Percentiles rank a stretch among this genome's conserved stretches.
phyloP scores from a whole-genome alignment of 441 rosid genomes.

The Arabidopsis hybrid region DNA sequence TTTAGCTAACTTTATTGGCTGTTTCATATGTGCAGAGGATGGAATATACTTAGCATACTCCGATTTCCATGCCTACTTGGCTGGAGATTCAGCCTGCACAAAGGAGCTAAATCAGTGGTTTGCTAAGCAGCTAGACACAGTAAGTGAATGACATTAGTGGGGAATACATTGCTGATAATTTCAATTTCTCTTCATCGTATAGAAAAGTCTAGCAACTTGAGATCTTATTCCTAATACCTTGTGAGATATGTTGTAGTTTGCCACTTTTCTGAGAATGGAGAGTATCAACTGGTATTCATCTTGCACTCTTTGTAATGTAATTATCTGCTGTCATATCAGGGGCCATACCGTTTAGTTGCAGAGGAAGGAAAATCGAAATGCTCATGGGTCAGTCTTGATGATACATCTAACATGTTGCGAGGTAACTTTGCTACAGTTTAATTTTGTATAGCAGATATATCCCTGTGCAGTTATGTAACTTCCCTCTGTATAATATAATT shows the following conservation, averaged over 20 bases:
- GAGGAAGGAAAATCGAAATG: slow-evolving; percentile 99
- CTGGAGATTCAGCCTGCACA: slow-evolving; percentile 80
- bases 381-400: slow-evolving; percentile 98
- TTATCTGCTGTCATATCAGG: slow-evolving; percentile 58
- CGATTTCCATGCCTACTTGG: slow-evolving; percentile 88
- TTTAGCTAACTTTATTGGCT: slow-evolving; percentile 21
- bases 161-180: no score
- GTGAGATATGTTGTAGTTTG: background rate
- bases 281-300: slow-evolving; percentile 12
- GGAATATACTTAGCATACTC: slow-evolving; percentile 92
- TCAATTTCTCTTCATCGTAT: no score
- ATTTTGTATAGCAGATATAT: slow-evolving; percentile 3
- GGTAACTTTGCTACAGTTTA: slow-evolving; percentile 52
- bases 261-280: slow-evolving; percentile 13
- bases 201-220: no score
- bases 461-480: slow-evolving; percentile 1
- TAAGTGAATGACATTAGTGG: slow-evolving; percentile 45
- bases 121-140: slow-evolving; percentile 88
- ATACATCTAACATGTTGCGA: slow-evolving; percentile 76
- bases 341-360: slow-evolving; percentile 93
- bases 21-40: slow-evolving; percentile 62
- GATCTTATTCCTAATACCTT: slow-evolving; percentile 17
- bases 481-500: background rate
- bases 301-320: slow-evolving; percentile 22
- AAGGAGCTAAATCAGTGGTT: slow-evolving; percentile 95